Base-by-base conservation (phyloP, 116 monocot species). In the Zostera marina region DNA sequence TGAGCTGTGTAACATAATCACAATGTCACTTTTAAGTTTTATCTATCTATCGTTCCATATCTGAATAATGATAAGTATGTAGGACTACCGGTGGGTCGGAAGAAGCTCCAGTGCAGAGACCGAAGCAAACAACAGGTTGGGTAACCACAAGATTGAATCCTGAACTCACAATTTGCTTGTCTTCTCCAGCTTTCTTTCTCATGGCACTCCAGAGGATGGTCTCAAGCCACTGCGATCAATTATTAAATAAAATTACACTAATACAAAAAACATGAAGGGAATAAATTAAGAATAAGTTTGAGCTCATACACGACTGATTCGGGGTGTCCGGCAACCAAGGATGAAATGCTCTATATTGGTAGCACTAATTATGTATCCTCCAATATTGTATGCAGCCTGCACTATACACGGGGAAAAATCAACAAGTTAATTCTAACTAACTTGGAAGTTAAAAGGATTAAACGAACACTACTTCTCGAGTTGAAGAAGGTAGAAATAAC, bases 341-440 rank as follows among this genome's bases (percentile, higher is more conserved):
- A 89, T 70, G 58, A 51, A 71, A 17, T 78, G 57, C 53, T 84
- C 81, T 47, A 89, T 78, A 45, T 71, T 69, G 53, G 67, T 71
- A 55, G 81, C 81, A 58, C 73, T 84, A 11, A 89, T 76, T 39
- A 71, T 56, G 56, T 78, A 70, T 4, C 89, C 84, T 46, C 89
- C 89, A 45, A 89, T 69, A 11, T 81, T 89, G 67, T 84, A 89
- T n/a, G 89, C 78, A 74, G 78, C 77, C 89, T 89, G 83, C 62
- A 73, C 56, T 68, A 54, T 23, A 63, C 19, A 59, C n/a, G n/a
- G n/a, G 21, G 42, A 25, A 54, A 3, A 61, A 23, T 42, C 44
- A 52, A 60, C 15, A 60, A 52, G 44, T 42, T 59, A 11, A n/a
- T 42, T 19, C 3, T 9, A 39, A 20, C 21, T 12, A 19, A 19